These are phyloP conservation scores for Peltaster fructicola DNA, from an alignment of 2,329 filamentous ascomycete species.

Conservation along the genomic window DNA sequence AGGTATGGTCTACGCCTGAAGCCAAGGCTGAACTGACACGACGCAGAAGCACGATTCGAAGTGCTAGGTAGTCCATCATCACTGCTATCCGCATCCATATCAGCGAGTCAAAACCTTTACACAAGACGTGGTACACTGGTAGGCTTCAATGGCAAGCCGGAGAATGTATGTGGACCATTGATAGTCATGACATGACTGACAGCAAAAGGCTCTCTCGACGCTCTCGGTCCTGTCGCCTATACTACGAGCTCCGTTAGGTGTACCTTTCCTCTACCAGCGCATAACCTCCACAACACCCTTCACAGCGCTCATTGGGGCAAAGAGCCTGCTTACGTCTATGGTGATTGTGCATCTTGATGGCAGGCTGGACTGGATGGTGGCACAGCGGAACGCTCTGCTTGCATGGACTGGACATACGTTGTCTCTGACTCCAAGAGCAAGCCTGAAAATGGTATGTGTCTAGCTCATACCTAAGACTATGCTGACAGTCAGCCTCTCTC, in stretches of 20 bases:
- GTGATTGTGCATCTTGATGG: slow-evolving; percentile 80
- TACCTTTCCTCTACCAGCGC: slow-evolving; percentile 88
- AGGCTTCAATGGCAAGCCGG: slow-evolving; percentile 71
- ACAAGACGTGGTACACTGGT: slow-evolving; percentile 83
- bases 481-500: slow-evolving; percentile 44
- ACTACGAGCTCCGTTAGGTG: slow-evolving; percentile 58
- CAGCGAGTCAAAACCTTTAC: slow-evolving; percentile 83
- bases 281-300: slow-evolving; percentile 76
- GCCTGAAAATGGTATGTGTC: slow-evolving; percentile 43
- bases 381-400: slow-evolving; percentile 73
- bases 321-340: slow-evolving; percentile 72
- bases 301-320: slow-evolving; percentile 75
- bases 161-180: slow-evolving; percentile 44
- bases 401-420: slow-evolving; percentile 93
- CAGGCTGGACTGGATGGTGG: slow-evolving; percentile 85
- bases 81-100: slow-evolving; percentile 79
- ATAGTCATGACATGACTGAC: slow-evolving; percentile 1
- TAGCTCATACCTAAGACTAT: not conserved
- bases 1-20: slow-evolving; percentile 6
- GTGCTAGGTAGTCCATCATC: slow-evolving; percentile 85
- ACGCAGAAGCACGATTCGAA: slow-evolving; percentile 78
- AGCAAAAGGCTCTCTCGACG: slow-evolving; percentile 60
- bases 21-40: not conserved
- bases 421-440: slow-evolving; percentile 55
- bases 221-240: slow-evolving; percentile 75